Conservation (phyloP, 163 green algal genomes). For the Volvox carteri region DNA sequence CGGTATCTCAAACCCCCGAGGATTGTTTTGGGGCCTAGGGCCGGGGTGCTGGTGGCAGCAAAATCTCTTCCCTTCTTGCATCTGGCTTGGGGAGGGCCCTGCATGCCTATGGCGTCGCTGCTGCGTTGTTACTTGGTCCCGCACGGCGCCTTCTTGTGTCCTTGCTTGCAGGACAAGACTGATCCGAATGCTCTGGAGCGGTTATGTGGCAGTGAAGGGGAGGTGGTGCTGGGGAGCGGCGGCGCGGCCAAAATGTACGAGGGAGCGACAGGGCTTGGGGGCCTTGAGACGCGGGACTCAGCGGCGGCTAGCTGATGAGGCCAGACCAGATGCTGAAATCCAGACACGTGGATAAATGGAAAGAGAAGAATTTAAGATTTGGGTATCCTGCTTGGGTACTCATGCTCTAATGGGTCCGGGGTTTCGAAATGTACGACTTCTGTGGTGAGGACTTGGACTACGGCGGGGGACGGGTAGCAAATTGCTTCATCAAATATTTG, state of each 20-base stretch:
- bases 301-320: not conserved
- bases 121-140: not conserved
- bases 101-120: not conserved
- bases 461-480: too few species aligned
- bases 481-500: too few species aligned
- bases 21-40: too few species aligned
- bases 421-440: too few species aligned
- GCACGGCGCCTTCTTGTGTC: not conserved
- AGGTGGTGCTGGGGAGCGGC: not conserved
- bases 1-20: too few species aligned
- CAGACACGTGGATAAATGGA: not conserved
- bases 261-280: not conserved
- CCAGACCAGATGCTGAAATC: too few species aligned
- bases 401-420: too few species aligned
- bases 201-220: conserved; percentile 26
- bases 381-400: too few species aligned
- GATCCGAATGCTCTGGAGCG: conserved; percentile 13
- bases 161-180: conserved; percentile 35
- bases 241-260: conserved; percentile 29
- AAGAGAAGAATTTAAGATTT: too few species aligned
- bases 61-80: too few species aligned
- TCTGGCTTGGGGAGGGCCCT: not conserved
- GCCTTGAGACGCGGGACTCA: not conserved
- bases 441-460: too few species aligned
- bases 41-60: too few species aligned